phyloP scores from a whole-genome alignment of 352 stramenopile species.

The Pythium sukuiense region DNA sequence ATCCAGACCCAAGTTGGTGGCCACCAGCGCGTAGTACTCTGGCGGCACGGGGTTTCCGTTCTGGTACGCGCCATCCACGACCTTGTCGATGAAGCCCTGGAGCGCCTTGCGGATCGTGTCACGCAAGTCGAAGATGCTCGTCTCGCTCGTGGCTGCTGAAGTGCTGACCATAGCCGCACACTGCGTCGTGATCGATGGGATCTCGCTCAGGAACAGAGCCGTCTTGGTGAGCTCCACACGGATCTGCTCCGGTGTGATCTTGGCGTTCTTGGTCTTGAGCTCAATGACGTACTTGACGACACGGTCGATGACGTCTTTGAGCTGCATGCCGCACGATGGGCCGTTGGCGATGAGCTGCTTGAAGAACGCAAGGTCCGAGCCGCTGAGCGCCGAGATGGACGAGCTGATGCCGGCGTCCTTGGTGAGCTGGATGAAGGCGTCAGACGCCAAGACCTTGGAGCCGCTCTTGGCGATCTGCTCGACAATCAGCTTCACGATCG shows the following conservation, averaged over 20 bases:
- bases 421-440: conserved; percentile 6
- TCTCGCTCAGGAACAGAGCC: conserved; percentile 41
- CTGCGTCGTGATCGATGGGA: conserved; percentile 41
- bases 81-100: conserved; percentile 42
- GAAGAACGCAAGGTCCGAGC: conserved; percentile 8
- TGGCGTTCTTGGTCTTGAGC: conserved; percentile 17
- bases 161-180: conserved; percentile 28
- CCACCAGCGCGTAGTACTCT: conserved; percentile 38
- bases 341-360: conserved; percentile 16
- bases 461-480: conserved; percentile 8
- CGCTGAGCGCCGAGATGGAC: neutral
- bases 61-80: conserved; percentile 38
- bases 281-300: conserved; percentile 12
- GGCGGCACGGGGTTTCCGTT: conserved; percentile 36
- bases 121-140: conserved; percentile 23
- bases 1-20: conserved; percentile 38
- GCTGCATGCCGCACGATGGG: conserved; percentile 17
- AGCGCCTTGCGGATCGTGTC: conserved; percentile 42
- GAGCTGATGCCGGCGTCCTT: neutral
- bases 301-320: conserved; percentile 19
- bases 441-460: neutral
- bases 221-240: conserved; percentile 36
- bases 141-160: neutral
- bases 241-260: conserved; percentile 27
- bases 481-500: conserved; percentile 33